Evolutionary conservation across 192 early-diverging fungal genomes (phyloP).

Genomic region (Radiomyces spectabilis): DNA sequence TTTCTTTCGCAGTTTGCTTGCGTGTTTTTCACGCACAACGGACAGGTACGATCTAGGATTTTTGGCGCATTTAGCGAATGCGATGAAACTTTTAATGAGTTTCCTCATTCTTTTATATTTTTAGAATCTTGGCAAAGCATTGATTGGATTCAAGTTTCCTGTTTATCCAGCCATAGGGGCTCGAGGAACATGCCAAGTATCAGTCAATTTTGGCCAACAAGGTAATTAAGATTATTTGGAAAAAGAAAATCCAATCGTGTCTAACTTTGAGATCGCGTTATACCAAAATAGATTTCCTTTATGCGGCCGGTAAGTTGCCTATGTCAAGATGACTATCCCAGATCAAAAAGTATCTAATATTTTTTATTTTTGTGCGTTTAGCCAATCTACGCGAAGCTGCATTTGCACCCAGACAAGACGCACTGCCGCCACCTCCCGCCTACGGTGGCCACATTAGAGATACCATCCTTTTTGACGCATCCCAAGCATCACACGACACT

Average conservation of each 20-base stretch:
- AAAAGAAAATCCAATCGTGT: neutral
- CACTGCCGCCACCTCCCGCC: constrained; percentile 55
- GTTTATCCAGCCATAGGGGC: constrained; percentile 52
- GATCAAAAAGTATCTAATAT: neutral
- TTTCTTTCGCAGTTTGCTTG: constrained; percentile 62
- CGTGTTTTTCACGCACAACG: constrained; percentile 69
- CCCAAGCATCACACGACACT: too few species aligned
- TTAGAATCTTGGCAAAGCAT: constrained; percentile 50
- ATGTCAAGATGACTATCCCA: neutral
- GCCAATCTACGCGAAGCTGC: constrained; percentile 73
- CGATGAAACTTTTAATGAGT: neutral
- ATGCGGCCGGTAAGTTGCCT: constrained; percentile 3
- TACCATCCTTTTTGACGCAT: constrained; percentile 8
- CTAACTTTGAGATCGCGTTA: too few species aligned
- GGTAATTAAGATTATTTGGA: constrained; percentile 57
- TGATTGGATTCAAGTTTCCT: constrained; percentile 61
- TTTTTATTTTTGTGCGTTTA: neutral
- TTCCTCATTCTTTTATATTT: too few species aligned
- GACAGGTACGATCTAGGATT: constrained; percentile 26
- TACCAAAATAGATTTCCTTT: constrained; percentile 2
- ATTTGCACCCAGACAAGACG: constrained; percentile 56
- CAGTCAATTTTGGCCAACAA: constrained; percentile 67
- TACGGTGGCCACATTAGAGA: constrained; percentile 37
- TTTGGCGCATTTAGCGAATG: too few species aligned
- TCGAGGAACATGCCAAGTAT: constrained; percentile 38